Base-by-base conservation (phyloP, 2,329 filamentous ascomycete species). In the Apiospora kogelbergensis region DNA sequence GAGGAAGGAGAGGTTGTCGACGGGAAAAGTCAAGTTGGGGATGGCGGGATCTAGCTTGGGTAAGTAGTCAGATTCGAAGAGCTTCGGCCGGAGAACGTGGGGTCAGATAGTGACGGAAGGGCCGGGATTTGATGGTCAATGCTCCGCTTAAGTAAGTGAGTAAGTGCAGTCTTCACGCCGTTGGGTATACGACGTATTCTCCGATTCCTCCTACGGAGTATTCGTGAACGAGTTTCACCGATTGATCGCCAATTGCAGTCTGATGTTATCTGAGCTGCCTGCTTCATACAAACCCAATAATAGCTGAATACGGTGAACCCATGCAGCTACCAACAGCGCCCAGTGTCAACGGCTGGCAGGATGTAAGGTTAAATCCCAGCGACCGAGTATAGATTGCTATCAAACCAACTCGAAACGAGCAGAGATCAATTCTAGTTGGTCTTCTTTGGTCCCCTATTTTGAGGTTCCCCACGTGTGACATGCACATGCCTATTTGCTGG, bases 381-480 rank as follows among this genome's bases (percentile, higher is more conserved):
- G 20, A 57, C 33, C 6, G 48, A 30, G 24, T 30, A 6, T 30
- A 22, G 7, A 33, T 33, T 33, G n/a, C 6, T 30, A 53, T 30
- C 13, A 33, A 17, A 20, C 45, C n/a, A 46, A 46, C 13, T 22
- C n/a, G 45, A 46, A 46, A 46, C 45, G 45, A 22, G 45, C 45
- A 46, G 45, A 46, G 3, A 15, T 42, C n/a, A 46, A 24, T 13
- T 24, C 11, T 15, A 11, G 10, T 15, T 9, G 63, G 40, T 15
- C 40, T 57, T 41, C 41, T 26, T n/a, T 33, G 64, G 63, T 46
- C 60, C 48, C 66, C 66, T 67, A 67, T 67, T 63, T 63, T 24
- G 7, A 22, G 40, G 33, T 24, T 44, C 40, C 46, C 46, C 66
- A 53, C 53, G 48, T 67, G 45, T 22, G 30, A 10, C 26, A 57